Base-by-base conservation (phyloP, 768 basidiomycete species). In the Paxillus rubicundulus region DNA sequence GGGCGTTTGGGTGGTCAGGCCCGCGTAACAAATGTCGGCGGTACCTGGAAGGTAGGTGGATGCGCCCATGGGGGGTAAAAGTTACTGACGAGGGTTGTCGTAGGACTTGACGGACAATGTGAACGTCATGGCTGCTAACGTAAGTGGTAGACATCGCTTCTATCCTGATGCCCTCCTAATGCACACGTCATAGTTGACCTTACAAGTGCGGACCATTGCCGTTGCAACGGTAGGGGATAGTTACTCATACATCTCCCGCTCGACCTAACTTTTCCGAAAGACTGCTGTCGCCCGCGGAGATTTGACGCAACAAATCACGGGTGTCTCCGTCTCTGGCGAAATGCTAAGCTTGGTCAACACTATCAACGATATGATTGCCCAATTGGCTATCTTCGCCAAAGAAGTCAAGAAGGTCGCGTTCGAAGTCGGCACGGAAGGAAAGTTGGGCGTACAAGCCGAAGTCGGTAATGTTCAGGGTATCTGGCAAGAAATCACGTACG, bases 351-450 rank as follows among this genome's bases (percentile, higher is more conserved):
- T 99, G 58, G 95, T 97, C 45, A 92, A 94, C 71, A 98, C 97
- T 16, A 98, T 98, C 82, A 98, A 98, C 72, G 86, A 88, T 69
- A 85, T 85, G 84, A 84, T 85, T 61, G 84, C 82, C 58, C 80
- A 82, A 52, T 68, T 85, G 52, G 82, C 82, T 16, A 80, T 83
- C 60, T 88, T 87, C 67, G 86, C 85, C 45, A 79, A 82, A 24
- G 85, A 89, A 64, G 87, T 98, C 53, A 98, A 94, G 71, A 91
- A 96, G 64, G 96, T 99, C 49, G 97, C 97, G 2, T 77, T 93
- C 32, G 95, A 99, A 70, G 96, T 99, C 64, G 96, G 96, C 42
- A 98, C 96, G 13, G 94, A 98, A 64, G 96, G 97, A n/a, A 98
- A 98, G 72, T 76, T 98, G 5, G 96, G 97, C 59, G 97, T 96